Conservation (phyloP, 768 basidiomycete genomes). For the Ramaria sp. region DNA sequence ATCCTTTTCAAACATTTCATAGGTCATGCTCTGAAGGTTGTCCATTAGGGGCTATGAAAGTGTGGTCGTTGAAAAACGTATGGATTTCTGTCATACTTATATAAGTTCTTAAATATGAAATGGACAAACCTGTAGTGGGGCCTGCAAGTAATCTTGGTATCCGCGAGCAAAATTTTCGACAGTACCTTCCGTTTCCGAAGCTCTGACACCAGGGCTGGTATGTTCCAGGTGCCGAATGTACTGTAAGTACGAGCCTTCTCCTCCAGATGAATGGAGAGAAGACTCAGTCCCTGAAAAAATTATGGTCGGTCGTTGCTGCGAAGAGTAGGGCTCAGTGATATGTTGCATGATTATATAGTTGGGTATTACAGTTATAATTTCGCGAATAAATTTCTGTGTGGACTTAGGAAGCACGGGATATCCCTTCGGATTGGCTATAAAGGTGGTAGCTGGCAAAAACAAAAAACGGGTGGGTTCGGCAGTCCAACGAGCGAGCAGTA, state of each 20-base stretch:
- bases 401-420: conserved; percentile 95
- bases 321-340: conserved; percentile 15
- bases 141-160: conserved; percentile 93
- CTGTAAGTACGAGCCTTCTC: conserved; percentile 80
- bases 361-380: conserved; percentile 69
- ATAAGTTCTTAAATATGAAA: neutral
- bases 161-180: conserved; percentile 87
- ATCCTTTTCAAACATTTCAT: conserved; percentile 96
- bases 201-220: conserved; percentile 57
- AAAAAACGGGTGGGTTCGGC: conserved; percentile 89
- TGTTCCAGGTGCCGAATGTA: conserved; percentile 80
- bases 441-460: conserved; percentile 80
- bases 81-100: neutral
- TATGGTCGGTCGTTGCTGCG: conserved; percentile 74
- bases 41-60: conserved; percentile 82
- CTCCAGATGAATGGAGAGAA: conserved; percentile 66
- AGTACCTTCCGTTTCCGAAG: conserved; percentile 53
- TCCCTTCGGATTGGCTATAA: conserved; percentile 92
- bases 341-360: conserved; percentile 1
- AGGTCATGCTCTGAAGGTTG: conserved; percentile 88
- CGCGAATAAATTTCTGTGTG: conserved; percentile 82
- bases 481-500: conserved; percentile 77
- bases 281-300: conserved; percentile 64
- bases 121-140: conserved; percentile 69
- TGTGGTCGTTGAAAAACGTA: conserved; percentile 6